phyloP scores from a whole-genome alignment of 441 rosid species.

The Croton laevigatus region DNA sequence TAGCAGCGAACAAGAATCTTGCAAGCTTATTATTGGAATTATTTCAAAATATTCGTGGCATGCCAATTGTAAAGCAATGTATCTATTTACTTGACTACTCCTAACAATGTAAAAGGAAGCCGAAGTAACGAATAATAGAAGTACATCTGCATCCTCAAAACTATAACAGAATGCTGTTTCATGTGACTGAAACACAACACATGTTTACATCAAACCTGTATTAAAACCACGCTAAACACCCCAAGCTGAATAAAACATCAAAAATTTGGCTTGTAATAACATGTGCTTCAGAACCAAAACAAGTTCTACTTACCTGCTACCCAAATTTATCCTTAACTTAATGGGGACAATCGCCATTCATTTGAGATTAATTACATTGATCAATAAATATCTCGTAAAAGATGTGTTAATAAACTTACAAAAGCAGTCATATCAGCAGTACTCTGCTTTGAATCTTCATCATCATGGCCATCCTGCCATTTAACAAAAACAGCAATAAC shows the following conservation, averaged over 20 bases:
- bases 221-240: not conserved
- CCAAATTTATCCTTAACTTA: not conserved
- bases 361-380: not conserved
- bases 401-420: slow-evolving; percentile 42
- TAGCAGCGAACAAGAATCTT: not conserved
- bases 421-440: slow-evolving; percentile 79
- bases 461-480: slow-evolving; percentile 69
- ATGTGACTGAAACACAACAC: not conserved
- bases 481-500: not conserved
- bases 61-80: not conserved
- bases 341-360: not conserved
- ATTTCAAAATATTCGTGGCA: not conserved
- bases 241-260: not conserved
- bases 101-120: not conserved
- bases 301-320: slow-evolving; percentile 1
- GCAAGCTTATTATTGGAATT: not conserved
- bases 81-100: not conserved
- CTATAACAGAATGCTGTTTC: not conserved
- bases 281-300: not conserved
- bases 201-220: not conserved
- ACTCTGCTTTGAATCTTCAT: slow-evolving; percentile 67
- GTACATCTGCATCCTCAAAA: not conserved
- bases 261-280: not conserved
- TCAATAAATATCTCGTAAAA: not conserved
- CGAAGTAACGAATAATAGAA: not conserved